Evolutionary conservation across 129 eudicot species (phyloP), one percentile per base, ranked within the genome.

Genomic region (Chrysanthemum makinoi): DNA sequence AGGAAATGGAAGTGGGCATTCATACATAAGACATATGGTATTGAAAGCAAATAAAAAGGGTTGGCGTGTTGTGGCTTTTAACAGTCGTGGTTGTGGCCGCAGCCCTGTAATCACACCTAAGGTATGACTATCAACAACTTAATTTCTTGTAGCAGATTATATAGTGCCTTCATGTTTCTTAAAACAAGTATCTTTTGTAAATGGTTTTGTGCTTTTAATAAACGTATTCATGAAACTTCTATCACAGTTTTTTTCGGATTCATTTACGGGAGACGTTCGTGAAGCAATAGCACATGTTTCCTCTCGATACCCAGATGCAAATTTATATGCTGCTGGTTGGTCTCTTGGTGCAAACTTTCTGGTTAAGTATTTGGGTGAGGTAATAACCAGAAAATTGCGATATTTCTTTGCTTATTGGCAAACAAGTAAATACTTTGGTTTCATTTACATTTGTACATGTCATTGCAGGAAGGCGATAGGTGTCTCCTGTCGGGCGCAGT

Each of bases 331-430:
- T 73, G 88, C 83, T 72, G 99, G 99, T 33, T 94, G 97, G 97
- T 94, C 99, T 66, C 85, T 94, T 66, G 99, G 99, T 33, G 99
- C 96, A 64, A 94, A 94, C 74, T 87, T 90, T 79, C 97, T 94
- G 65, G 91, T 89, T 77, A 87, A 80, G 17, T 94, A 94, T 77
- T 75, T 90, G 80, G 94, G 85, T 49, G 89, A 90, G 99, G 99
- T 94, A 83, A 35, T 35, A 35, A 7, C 44, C 44, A 35, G 44
- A 6, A 35, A 35, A 35, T 7, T 35, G 44, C 8, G 44, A 6
- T 35, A 35, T 35, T 35, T 35, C 9, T 35, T 35, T 35, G 0
- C 43, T 35, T 35, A 35, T 35, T 35, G 44, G 44, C 44, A 35
- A 35, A 35, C 43, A 35, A 35, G 44, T 35, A 35, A 5, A 35